Percentiles rank a stretch among this genome's conserved stretches.
Conservation (phyloP, 2,329 filamentous ascomycete species). For the Ophidiomyces ophidiicola region DNA sequence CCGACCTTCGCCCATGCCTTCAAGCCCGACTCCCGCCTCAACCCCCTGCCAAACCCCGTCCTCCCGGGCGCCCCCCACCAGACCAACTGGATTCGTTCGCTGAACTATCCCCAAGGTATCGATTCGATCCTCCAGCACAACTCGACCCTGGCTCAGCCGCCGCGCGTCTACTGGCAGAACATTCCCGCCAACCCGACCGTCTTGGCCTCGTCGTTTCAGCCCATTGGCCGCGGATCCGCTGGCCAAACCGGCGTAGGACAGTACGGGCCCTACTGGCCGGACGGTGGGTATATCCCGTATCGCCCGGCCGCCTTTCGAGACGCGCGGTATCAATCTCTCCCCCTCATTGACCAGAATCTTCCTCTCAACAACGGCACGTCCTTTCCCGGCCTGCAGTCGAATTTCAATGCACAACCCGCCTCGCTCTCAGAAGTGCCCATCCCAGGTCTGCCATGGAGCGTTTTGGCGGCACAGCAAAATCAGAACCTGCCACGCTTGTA, state of each 20-base stretch:
- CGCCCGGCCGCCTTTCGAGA: constrained; percentile 47
- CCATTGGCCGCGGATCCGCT: constrained; percentile 44
- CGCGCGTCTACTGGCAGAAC: constrained; percentile 33
- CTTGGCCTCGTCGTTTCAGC: constrained; percentile 40
- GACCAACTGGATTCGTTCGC: constrained; percentile 32
- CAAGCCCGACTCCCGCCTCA: constrained; percentile 24
- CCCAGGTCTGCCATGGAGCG: constrained; percentile 24
- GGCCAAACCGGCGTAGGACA: constrained; percentile 45
- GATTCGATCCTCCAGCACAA: constrained; percentile 52
- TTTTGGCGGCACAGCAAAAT: constrained; percentile 17
- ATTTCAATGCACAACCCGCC: constrained; percentile 21
- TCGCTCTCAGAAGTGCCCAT: constrained; percentile 21
- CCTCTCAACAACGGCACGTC: constrained; percentile 19
- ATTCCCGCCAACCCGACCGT: constrained; percentile 46
- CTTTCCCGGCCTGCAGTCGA: constrained; percentile 23
- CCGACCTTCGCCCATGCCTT: constrained; percentile 31
- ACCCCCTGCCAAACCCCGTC: constrained; percentile 16
- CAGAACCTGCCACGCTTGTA: constrained; percentile 15
- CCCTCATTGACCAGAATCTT: constrained; percentile 18
- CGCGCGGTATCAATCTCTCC: constrained; percentile 27
- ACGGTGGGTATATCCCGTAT: constrained; percentile 50
- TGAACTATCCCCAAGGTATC: constrained; percentile 40
- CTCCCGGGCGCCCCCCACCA: constrained; percentile 23
- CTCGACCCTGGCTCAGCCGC: constrained; percentile 31
- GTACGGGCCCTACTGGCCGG: constrained; percentile 52